A percentile compares a stretch with the other conserved stretches of the same genome.
These are phyloP conservation scores for Zoysia matrella DNA, from an alignment of 202 grass and related monocot species.

Conservation along the genomic window DNA sequence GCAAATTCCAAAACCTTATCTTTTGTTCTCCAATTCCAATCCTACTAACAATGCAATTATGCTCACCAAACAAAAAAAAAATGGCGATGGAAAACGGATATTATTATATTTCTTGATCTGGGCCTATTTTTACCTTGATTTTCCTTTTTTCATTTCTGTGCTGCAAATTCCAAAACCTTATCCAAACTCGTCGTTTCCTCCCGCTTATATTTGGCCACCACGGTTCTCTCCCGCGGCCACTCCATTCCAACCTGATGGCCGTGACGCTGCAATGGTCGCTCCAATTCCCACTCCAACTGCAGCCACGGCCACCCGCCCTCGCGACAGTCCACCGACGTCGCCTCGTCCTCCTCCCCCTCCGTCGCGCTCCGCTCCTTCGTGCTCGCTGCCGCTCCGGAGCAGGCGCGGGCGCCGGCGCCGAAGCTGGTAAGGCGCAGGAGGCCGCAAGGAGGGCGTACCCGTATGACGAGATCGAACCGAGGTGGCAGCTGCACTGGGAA, in stretches of 20 bases:
- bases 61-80: no score
- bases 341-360: constrained; percentile 1
- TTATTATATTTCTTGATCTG: not conserved
- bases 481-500: constrained; percentile 94
- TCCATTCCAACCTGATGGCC: constrained; percentile 26
- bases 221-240: not conserved
- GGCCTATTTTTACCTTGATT: no score
- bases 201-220: constrained; percentile 27
- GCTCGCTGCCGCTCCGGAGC: constrained; percentile 32
- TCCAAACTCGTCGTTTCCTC: constrained; percentile 41
- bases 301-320: constrained; percentile 16
- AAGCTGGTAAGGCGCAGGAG: constrained; percentile 29
- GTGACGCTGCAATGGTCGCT: constrained; percentile 45
- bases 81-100: no score
- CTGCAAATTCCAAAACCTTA: constrained; percentile 46
- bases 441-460: constrained; percentile 76
- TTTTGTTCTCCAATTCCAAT: no score
- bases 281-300: constrained; percentile 45
- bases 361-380: constrained; percentile 23
- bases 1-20: constrained; percentile 52
- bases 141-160: not conserved
- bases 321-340: not conserved
- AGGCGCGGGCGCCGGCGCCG: not conserved
- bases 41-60: no score
- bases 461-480: constrained; percentile 79